Base-by-base conservation (phyloP, 345 rosid species). In the Toxicodendron radicans region DNA sequence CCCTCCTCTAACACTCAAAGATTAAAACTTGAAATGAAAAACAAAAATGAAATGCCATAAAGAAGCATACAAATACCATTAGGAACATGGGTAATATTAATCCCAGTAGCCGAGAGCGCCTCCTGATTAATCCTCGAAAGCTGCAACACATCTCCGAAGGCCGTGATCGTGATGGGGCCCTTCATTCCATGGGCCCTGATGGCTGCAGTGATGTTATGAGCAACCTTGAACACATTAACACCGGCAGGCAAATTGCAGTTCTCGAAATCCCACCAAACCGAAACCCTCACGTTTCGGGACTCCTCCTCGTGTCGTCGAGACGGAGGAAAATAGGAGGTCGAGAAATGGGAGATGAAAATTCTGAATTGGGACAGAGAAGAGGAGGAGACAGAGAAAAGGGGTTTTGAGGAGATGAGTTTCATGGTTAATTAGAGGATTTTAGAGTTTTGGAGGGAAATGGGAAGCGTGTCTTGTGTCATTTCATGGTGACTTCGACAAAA, bases 211-310 rank as follows among this genome's bases (percentile, higher is more conserved):
- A 95, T 90, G 61, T 61, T 11, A 18, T 76, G 86, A 23, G 90
- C 75, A 30, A 93, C 85, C 77, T 75, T 90, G 76, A 79, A 86
- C 4, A 83, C 94, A 67, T 93, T 93, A 14, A 71, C 86, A n/a
- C 90, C 94, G 1, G 75, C 75, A 30, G 96, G 96, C 33, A 86
- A 23, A 75, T 66, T 10, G 73, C 98, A 95, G 72, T 91, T 95
- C 92, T 93, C 99, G 76, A 95, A 91, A 81, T 93, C 97, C 97
- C 97, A 95, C 98, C 99, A 93, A 10, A 95, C 99, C 4, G 84
- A 82, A 35, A 95, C 93, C 85, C 84, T 80, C 46, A 95, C 88
- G 30, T 65, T 75, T 43, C 86, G 79, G 1, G 90, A 82, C 54
- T 78, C 89, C 60, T 89, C 91, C 2, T 87, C 89, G 2, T 79